Base-by-base conservation (phyloP, 164 flowering plant species). In the Cinnamomum micranthum region DNA sequence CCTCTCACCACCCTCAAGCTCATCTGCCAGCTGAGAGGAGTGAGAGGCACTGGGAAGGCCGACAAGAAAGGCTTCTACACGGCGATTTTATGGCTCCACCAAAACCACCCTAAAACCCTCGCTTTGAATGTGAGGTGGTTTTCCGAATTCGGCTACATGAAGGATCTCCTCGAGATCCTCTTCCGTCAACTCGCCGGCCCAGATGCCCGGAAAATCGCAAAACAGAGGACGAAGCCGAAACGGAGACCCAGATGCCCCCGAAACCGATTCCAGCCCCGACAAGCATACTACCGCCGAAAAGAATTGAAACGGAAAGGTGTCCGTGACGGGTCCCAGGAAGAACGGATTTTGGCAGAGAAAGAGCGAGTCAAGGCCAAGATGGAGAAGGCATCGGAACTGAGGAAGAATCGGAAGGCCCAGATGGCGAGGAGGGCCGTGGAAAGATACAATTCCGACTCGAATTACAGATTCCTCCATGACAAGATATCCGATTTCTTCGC, bases 21-120 rank as follows among this genome's bases (percentile, higher is more conserved):
- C 60, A 70, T 87, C 63, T 84, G 86, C 75, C 83, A 90, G 68
- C 74, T 90, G 15, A 72, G 91, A 10, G 92, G 88, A 0, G 91
- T 88, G 5, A 74, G 91, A 20, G 90, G 91, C 33, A 86, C 87
- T 1, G 90, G 84, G 0, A 86, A 86, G 60, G 80, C 85, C 0
- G 87, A 83, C 71, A 83, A 78, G 51, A 84, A 84, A 27, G 80
- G 81, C 0, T 84, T 83, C 77, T 81, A 86, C 65, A 71, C 82
- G n/a, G 82, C 83, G 14, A 81, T 82, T 4, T 55, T 86, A 1
- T 86, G 88, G 88, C 81, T 84, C 23, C 82, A 81, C 74, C 23
- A 77, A 20, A 66, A 78, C 70, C 86, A 84, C 69, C 86, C 88
- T 4, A 82, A 81, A 78, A 82, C 86, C 69, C 75, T 86, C 0